phyloP scores from a whole-genome alignment of 148 eudicot genomes.

The Vaccinium vitisidaea region DNA sequence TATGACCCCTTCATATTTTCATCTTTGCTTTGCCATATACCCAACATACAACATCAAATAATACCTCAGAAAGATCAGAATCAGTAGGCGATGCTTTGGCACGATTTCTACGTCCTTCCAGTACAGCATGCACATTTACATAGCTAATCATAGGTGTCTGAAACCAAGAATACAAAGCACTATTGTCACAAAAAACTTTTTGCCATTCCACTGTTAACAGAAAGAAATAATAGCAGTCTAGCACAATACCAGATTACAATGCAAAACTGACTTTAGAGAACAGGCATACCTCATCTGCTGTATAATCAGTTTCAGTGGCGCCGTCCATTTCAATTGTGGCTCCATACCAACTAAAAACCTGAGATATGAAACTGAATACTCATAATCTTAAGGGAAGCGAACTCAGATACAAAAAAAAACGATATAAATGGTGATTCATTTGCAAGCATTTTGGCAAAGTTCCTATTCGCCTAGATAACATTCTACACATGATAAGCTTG shows the following conservation, averaged over 20 bases:
- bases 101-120: constrained; percentile 82
- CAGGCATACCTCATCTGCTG: constrained; percentile 83
- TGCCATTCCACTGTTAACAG: neutral
- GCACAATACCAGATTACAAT: constrained; percentile 5
- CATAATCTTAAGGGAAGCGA: constrained; percentile 1
- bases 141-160: constrained; percentile 98
- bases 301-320: constrained; percentile 81
- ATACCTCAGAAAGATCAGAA: constrained; percentile 73
- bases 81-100: constrained; percentile 80
- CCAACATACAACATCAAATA: constrained; percentile 2
- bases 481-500: neutral
- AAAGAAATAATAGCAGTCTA: neutral
- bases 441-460: neutral
- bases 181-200: neutral
- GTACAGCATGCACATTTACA: constrained; percentile 90
- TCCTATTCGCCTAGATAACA: neutral
- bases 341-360: constrained; percentile 98
- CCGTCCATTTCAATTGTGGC: constrained; percentile 95
- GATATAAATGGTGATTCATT: neutral
- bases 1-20: neutral
- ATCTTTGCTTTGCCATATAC: neutral
- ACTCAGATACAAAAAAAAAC: neutral
- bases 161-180: constrained; percentile 21
- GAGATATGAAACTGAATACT: constrained; percentile 15
- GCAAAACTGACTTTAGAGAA: constrained; percentile 13